These are phyloP conservation scores for Alternaria ventricosa DNA, from an alignment of 2,329 filamentous ascomycete species.

Conservation along the genomic window DNA sequence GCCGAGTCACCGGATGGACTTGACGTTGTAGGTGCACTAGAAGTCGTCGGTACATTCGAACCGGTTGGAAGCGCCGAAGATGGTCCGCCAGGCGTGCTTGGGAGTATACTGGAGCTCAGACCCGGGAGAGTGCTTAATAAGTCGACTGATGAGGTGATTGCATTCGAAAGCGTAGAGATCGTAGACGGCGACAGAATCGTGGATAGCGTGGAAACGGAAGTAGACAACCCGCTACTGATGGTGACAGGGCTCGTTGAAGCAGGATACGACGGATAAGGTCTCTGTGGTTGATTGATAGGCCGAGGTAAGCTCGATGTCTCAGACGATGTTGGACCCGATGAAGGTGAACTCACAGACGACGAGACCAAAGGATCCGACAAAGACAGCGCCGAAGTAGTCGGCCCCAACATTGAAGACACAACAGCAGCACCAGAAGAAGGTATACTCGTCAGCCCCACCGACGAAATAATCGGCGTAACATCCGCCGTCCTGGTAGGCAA, in stretches of 20 bases:
- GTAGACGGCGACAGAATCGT: neutral
- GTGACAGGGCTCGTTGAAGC: neutral
- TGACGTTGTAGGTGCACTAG: neutral
- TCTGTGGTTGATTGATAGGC: slow-evolving; percentile 9
- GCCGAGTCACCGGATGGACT: neutral
- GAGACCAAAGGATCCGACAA: neutral
- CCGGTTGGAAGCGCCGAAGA: neutral
- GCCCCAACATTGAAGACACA: neutral
- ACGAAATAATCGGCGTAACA: slow-evolving; percentile 4
- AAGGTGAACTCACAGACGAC: neutral
- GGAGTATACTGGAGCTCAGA: neutral
- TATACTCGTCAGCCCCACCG: neutral
- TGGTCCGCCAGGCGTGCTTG: neutral
- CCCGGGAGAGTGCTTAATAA: neutral
- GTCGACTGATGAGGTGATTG: neutral
- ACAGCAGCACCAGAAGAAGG: neutral
- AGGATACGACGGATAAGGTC: slow-evolving; percentile 6
- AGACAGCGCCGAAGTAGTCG: neutral
- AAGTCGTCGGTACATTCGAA: neutral
- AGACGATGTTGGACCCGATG: neutral
- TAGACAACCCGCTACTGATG: neutral
- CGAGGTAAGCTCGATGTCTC: neutral
- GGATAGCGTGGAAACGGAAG: neutral
- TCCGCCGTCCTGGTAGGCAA: slow-evolving; percentile 8
- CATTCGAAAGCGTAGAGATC: neutral